Evolutionary conservation across 495 filamentous ascomycete species (phyloP).

Genomic region (Penicillium diatomitis): DNA sequence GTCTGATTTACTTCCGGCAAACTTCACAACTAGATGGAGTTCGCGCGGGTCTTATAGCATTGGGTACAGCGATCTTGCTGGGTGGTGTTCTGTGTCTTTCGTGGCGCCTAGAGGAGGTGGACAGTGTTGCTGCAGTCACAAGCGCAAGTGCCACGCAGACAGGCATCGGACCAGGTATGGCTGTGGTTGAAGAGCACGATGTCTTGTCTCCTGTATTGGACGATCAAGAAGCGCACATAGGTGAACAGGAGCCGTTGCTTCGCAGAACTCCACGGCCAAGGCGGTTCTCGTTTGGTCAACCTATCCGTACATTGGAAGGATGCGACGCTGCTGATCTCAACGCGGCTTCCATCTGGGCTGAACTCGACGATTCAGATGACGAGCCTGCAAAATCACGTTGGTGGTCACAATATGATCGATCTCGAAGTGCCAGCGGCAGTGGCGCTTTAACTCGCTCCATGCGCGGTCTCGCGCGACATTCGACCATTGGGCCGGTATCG

Average conservation of each 20-base stretch:
- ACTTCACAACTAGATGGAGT: conserved; percentile 64
- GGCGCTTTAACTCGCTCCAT: conserved; percentile 10
- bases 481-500: conserved; percentile 17
- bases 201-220: conserved; percentile 14
- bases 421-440: conserved; percentile 21
- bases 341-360: conserved; percentile 42
- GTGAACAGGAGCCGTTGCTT: conserved; percentile 35
- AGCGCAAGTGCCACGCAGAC: conserved; percentile 31
- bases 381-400: conserved; percentile 12
- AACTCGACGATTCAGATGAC: conserved; percentile 39
- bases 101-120: conserved; percentile 77
- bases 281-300: conserved; percentile 17
- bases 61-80: conserved; percentile 82
- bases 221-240: conserved; percentile 25
- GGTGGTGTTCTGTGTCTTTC: conserved; percentile 84
- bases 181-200: conserved; percentile 29
- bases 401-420: conserved; percentile 14
- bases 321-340: conserved; percentile 27
- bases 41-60: conserved; percentile 72
- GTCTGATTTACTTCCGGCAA: conserved; percentile 93
- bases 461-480: conserved; percentile 17
- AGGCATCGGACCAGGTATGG: conserved; percentile 36
- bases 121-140: conserved; percentile 42
- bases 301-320: conserved; percentile 20
- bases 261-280: conserved; percentile 8